These are phyloP conservation scores for Nitzschia palea DNA, from an alignment of 108 stramenopile species.

Conservation along the genomic window DNA sequence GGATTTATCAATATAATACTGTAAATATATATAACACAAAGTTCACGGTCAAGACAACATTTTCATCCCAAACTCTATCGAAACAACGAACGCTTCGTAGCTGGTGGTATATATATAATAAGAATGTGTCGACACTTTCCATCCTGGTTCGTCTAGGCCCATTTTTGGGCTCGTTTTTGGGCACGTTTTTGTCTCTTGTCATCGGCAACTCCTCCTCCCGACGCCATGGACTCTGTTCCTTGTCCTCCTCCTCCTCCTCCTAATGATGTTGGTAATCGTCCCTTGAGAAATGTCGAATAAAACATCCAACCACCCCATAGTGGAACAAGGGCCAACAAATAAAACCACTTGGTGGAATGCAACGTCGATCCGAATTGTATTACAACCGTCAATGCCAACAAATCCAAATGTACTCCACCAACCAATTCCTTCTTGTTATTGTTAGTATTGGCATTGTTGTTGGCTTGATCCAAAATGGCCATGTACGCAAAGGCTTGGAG, in stretches of 20 bases:
- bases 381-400: constrained; percentile 47
- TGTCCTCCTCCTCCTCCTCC: not conserved
- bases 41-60: too few species aligned
- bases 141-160: too few species aligned
- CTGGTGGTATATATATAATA: too few species aligned
- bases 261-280: too few species aligned
- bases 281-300: not conserved
- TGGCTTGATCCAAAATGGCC: constrained; percentile 52
- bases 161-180: constrained; percentile 50
- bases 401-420: constrained; percentile 57
- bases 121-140: too few species aligned
- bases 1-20: too few species aligned
- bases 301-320: not conserved
- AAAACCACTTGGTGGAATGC: constrained; percentile 46
- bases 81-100: too few species aligned
- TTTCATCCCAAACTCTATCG: too few species aligned
- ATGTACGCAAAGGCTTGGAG: constrained; percentile 45
- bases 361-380: constrained; percentile 51
- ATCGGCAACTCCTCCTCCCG: constrained; percentile 24
- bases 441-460: not conserved
- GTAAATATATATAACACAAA: too few species aligned
- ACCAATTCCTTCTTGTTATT: constrained; percentile 36
- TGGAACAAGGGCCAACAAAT: constrained; percentile 34
- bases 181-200: constrained; percentile 52
- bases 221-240: too few species aligned